Evolutionary conservation across 768 basidiomycete species (phyloP).

Genomic region (Tulasnella calospora): DNA sequence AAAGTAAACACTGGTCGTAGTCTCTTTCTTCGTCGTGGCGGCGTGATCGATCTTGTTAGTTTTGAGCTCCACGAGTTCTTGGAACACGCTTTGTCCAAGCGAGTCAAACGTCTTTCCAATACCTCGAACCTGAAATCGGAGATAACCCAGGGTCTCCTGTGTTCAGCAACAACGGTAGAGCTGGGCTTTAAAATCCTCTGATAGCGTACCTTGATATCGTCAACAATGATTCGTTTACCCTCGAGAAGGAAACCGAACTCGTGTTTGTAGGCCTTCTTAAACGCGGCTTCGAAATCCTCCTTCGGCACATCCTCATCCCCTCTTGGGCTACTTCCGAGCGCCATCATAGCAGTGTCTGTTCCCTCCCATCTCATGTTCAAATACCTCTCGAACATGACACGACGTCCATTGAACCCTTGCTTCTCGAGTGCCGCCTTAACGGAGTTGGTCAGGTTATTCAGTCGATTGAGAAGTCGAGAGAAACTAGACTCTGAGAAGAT

Average conservation of each 20-base stretch:
- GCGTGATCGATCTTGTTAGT: not conserved
- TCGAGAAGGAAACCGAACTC: constrained; percentile 92
- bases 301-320: constrained; percentile 47
- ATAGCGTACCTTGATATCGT: constrained; percentile 72
- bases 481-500: constrained; percentile 63
- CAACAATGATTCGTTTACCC: constrained; percentile 75
- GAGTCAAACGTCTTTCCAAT: constrained; percentile 69
- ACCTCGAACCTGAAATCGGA: constrained; percentile 60
- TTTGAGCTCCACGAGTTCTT: not conserved
- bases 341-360: constrained; percentile 89
- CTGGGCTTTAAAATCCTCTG: not conserved
- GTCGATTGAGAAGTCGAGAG: constrained; percentile 51
- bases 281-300: constrained; percentile 74
- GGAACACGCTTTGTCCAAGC: not conserved
- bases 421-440: constrained; percentile 62
- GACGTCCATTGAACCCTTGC: constrained; percentile 71
- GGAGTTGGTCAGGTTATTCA: constrained; percentile 60
- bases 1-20: constrained; percentile 68
- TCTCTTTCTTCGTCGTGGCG: constrained; percentile 1
- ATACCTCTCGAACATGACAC: constrained; percentile 74
- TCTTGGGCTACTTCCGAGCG: constrained; percentile 45
- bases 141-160: not conserved
- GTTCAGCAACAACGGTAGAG: not conserved
- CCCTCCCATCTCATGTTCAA: constrained; percentile 92
- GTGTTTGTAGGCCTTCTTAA: constrained; percentile 71